Conservation (phyloP, 345 rosid species). For the Balakata baccata region DNA sequence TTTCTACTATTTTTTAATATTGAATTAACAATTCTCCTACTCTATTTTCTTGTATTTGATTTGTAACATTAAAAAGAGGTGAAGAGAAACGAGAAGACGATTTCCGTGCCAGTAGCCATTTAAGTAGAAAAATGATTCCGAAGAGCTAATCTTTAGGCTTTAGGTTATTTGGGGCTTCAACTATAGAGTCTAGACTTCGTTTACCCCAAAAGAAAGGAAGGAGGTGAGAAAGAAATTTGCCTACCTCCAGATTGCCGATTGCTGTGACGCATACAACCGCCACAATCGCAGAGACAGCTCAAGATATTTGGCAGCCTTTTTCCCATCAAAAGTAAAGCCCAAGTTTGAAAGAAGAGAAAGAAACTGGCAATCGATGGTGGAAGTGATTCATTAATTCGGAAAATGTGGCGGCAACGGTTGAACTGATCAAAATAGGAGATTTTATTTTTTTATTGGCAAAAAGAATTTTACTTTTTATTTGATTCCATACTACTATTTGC, state of each 20-base stretch:
- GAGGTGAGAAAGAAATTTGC: neutral
- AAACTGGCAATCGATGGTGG: neutral
- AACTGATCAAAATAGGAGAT: conserved; percentile 10
- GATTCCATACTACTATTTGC: too few species aligned
- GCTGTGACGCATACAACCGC: neutral
- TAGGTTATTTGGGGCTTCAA: too few species aligned
- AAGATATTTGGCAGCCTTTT: conserved; percentile 34
- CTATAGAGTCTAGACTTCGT: too few species aligned
- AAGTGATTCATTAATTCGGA: neutral
- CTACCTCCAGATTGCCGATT: conserved; percentile 15
- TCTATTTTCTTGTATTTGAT: too few species aligned
- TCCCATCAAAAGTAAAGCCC: conserved; percentile 32
- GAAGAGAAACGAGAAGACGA: neutral
- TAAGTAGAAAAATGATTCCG: neutral
- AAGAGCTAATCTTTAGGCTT: neutral
- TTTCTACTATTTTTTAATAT: too few species aligned
- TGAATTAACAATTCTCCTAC: too few species aligned
- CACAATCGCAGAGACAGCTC: conserved; percentile 32
- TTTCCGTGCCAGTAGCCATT: neutral
- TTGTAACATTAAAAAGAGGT: neutral
- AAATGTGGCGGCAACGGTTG: conserved; percentile 23
- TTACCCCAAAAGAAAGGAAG: neutral
- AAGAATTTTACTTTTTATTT: too few species aligned
- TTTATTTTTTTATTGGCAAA: neutral
- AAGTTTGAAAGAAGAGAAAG: neutral